Percentiles rank a stretch among this genome's conserved stretches.
Conservation (phyloP, 495 filamentous ascomycete species). For the Letharia lupina region DNA sequence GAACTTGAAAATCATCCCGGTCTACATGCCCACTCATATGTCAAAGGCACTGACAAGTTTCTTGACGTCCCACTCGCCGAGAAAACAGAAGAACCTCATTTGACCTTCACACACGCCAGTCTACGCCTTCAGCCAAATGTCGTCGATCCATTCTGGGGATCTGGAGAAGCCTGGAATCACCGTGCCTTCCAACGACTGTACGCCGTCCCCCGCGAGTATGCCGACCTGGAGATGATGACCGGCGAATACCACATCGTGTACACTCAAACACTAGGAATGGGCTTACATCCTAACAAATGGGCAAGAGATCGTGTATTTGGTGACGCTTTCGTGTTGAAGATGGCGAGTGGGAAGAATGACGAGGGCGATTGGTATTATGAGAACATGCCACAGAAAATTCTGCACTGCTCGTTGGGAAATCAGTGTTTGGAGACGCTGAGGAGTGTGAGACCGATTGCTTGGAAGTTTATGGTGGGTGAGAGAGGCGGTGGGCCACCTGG, state of each 20-base stretch:
- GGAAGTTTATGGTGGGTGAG: neutral
- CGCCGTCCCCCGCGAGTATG: neutral
- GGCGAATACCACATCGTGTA: conserved; percentile 13
- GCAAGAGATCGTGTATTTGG: neutral
- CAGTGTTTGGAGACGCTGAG: conserved; percentile 1
- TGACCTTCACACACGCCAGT: neutral
- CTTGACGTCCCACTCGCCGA: neutral
- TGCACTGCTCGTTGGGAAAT: conserved; percentile 3
- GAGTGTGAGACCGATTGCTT: neutral
- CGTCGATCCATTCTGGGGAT: neutral
- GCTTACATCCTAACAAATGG: neutral
- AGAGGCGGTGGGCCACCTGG: neutral
- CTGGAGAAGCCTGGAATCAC: neutral
- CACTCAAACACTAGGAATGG: neutral
- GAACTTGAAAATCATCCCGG: neutral
- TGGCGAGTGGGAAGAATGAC: conserved; percentile 2
- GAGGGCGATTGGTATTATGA: conserved; percentile 11
- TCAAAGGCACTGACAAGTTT: neutral
- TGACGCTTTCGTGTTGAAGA: conserved; percentile 7
- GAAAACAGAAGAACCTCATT: neutral
- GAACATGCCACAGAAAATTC: conserved; percentile 6
- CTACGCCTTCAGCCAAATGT: neutral
- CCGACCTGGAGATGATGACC: neutral
- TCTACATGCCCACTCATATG: neutral
- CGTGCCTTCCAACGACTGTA: neutral